These are phyloP conservation scores for Tilletia walkeri DNA, from an alignment of 1,284 basidiomycete species.

Conservation along the genomic window DNA sequence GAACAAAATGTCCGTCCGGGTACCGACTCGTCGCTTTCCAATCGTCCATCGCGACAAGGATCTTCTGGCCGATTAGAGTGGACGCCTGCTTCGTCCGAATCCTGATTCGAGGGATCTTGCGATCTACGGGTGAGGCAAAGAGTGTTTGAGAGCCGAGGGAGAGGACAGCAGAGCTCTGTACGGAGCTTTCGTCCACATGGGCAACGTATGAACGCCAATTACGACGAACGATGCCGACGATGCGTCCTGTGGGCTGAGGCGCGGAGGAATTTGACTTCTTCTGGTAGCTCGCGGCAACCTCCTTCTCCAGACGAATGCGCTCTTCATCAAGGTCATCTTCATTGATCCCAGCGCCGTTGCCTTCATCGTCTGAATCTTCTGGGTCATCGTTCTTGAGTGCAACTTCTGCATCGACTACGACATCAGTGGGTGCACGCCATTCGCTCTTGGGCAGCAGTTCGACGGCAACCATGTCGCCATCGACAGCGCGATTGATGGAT, in stretches of 20 bases:
- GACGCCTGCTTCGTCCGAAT: slow-evolving; percentile 92
- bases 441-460: slow-evolving; percentile 82
- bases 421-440: slow-evolving; percentile 89
- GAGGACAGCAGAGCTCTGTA: slow-evolving; percentile 66
- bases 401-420: slow-evolving; percentile 80
- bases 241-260: slow-evolving; percentile 82
- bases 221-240: slow-evolving; percentile 88
- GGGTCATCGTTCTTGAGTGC: slow-evolving; percentile 84
- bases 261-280: slow-evolving; percentile 60
- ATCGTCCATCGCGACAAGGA: slow-evolving; percentile 88
- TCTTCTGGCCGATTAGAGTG: slow-evolving; percentile 83
- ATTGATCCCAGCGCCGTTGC: slow-evolving; percentile 31
- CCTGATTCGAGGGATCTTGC: slow-evolving; percentile 87
- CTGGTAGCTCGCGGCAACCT: slow-evolving; percentile 54
- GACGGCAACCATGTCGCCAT: slow-evolving; percentile 89
- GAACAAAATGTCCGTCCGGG: slow-evolving; percentile 95
- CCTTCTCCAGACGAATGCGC: slow-evolving; percentile 28
- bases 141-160: slow-evolving; percentile 86
- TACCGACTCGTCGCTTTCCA: slow-evolving; percentile 87
- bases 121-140: slow-evolving; percentile 89
- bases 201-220: slow-evolving; percentile 93
- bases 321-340: slow-evolving; percentile 22
- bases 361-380: slow-evolving; percentile 59
- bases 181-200: slow-evolving; percentile 85
- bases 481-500: slow-evolving; percentile 91